A percentile compares a stretch with the other conserved stretches of the same genome.
Evolutionary conservation across 164 flowering plant species (phyloP).

Genomic region (Nymphaea thermarum): DNA sequence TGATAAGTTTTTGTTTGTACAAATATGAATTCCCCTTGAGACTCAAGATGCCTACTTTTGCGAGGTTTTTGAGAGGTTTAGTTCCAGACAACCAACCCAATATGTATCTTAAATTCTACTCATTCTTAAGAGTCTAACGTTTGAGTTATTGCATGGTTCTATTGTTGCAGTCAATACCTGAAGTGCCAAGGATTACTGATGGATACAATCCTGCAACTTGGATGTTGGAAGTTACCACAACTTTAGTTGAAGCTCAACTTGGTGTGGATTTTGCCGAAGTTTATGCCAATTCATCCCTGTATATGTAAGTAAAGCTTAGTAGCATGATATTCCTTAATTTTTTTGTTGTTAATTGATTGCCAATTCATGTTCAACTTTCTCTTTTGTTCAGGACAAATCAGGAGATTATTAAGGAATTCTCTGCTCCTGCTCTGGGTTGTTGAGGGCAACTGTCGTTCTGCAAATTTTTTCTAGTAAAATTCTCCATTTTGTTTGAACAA

Average conservation of each 20-base stretch:
- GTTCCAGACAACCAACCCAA: too few relatives aligned
- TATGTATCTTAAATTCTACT: too few relatives aligned
- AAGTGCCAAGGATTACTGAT: constrained; percentile 38
- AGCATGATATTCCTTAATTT: not conserved
- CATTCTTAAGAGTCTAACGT: too few relatives aligned
- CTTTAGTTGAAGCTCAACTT: constrained; percentile 34
- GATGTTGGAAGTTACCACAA: constrained; percentile 47
- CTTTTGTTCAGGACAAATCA: constrained; percentile 8
- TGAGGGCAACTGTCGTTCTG: too few relatives aligned
- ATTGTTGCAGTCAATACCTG: constrained; percentile 28
- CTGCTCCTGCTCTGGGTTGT: not conserved
- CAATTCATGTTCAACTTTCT: not conserved
- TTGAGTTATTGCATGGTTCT: not conserved
- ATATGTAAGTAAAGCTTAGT: constrained; percentile 20
- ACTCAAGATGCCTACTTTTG: too few relatives aligned
- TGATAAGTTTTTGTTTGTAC: too few relatives aligned
- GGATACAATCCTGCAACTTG: constrained; percentile 59
- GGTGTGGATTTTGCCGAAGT: constrained; percentile 42
- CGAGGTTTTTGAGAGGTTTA: too few relatives aligned
- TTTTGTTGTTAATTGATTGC: not conserved
- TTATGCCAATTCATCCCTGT: constrained; percentile 33
- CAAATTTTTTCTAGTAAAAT: too few relatives aligned
- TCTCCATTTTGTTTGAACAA: too few relatives aligned
- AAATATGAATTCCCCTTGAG: too few relatives aligned
- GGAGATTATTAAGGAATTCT: constrained; percentile 10